Evolutionary conservation across 148 eudicot species (phyloP).

Genomic region (Vaccinium darrowii): DNA sequence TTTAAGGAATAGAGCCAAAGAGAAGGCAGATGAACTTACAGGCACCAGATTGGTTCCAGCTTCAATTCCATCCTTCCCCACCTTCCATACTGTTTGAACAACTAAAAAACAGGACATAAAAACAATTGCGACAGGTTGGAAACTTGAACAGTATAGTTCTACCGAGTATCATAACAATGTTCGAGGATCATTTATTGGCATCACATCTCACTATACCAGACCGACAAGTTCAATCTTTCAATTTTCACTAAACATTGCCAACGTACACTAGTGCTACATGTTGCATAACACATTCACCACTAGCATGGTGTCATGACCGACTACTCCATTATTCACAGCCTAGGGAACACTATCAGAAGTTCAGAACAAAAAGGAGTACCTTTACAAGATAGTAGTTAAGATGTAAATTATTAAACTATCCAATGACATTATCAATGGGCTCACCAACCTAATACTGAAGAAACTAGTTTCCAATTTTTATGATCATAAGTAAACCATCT

Average conservation of each 20-base stretch:
- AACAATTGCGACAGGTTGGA: not conserved
- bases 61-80: conserved; percentile 88
- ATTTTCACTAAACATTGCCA: not conserved
- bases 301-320: not conserved
- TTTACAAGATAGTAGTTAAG: not conserved
- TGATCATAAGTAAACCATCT: not conserved
- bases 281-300: not conserved
- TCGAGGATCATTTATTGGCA: too few species aligned
- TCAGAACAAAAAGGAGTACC: not conserved
- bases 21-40: conserved; percentile 43
- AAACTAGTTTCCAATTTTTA: not conserved
- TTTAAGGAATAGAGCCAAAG: not conserved
- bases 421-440: not conserved
- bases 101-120: conserved; percentile 33
- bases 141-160: not conserved
- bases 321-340: not conserved
- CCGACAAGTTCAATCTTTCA: not conserved
- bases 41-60: conserved; percentile 94
- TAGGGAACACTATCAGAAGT: not conserved
- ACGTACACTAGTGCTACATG: not conserved
- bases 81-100: conserved; percentile 63
- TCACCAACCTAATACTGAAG: not conserved
- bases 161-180: too few species aligned
- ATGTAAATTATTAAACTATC: not conserved
- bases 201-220: too few species aligned